Evolutionary conservation across 768 basidiomycete species (phyloP).

Genomic region (Gautieria morchelliformis): DNA sequence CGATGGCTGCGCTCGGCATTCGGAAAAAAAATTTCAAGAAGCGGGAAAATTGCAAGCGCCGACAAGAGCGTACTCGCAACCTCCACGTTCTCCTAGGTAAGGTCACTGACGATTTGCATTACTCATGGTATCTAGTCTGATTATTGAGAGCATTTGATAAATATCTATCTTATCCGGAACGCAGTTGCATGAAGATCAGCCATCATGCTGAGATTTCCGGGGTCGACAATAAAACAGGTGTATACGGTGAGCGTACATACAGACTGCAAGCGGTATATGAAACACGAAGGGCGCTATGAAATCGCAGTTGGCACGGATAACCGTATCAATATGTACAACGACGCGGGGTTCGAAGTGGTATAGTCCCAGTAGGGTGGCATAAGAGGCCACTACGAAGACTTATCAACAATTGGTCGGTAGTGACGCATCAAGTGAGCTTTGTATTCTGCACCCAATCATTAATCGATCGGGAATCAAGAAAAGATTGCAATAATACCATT

Average conservation of each 20-base stretch:
- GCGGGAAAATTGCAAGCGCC: background rate
- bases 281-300: background rate
- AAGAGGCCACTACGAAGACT: background rate
- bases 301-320: background rate
- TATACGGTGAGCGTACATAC: conserved; percentile 1
- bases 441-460: conserved; percentile 38
- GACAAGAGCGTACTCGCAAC: background rate
- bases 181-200: too few relatives aligned
- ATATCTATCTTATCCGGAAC: too few relatives aligned
- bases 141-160: too few relatives aligned
- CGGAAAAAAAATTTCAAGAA: background rate
- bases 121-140: background rate
- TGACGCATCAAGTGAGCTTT: conserved; percentile 62
- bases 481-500: conserved; percentile 35
- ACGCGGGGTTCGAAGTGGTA: background rate
- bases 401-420: conserved; percentile 41
- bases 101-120: background rate
- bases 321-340: background rate
- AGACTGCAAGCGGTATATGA: background rate
- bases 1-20: conserved; percentile 38
- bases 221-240: background rate
- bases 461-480: conserved; percentile 4
- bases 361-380: background rate
- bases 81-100: too few relatives aligned
- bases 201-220: background rate